A percentile compares a stretch with the other conserved stretches of the same genome.
These are phyloP conservation scores for Russula sp. DNA, from an alignment of 768 basidiomycete genomes.

Conservation along the genomic window DNA sequence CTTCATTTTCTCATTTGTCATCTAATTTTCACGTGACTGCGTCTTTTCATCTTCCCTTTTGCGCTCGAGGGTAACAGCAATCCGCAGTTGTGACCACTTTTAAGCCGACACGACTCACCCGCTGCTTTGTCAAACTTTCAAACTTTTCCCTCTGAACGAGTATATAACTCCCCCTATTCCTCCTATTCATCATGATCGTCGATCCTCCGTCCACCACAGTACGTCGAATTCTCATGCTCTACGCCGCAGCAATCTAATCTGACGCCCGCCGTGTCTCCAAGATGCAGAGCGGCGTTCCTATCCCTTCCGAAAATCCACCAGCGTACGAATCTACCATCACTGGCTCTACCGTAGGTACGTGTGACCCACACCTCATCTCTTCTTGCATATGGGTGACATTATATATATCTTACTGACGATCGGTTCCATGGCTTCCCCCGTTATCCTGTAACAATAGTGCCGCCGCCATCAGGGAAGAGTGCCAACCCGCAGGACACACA, in stretches of 20 bases:
- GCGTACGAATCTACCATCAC: constrained; percentile 14
- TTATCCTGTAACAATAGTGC: neutral
- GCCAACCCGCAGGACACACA: neutral
- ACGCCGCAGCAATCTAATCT: neutral
- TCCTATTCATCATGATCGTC: constrained; percentile 14
- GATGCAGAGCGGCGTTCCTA: constrained; percentile 8
- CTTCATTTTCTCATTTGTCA: neutral
- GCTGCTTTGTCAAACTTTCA: neutral
- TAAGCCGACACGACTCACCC: neutral
- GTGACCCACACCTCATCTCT: neutral
- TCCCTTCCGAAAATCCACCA: constrained; percentile 16
- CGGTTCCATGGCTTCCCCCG: neutral
- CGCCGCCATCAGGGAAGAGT: neutral
- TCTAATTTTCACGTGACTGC: neutral
- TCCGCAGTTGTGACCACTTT: neutral
- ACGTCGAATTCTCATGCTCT: neutral
- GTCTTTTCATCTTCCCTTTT: neutral
- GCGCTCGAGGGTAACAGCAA: neutral
- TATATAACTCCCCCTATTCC: neutral
- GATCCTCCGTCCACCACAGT: constrained; percentile 8
- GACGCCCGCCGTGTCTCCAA: neutral
- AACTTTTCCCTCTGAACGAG: neutral
- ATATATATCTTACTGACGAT: neutral
- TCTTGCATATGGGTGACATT: neutral
- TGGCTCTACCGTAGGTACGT: constrained; percentile 3